Evolutionary conservation across 257 asterid species (phyloP).

Genomic region (Gentiana dahurica): DNA sequence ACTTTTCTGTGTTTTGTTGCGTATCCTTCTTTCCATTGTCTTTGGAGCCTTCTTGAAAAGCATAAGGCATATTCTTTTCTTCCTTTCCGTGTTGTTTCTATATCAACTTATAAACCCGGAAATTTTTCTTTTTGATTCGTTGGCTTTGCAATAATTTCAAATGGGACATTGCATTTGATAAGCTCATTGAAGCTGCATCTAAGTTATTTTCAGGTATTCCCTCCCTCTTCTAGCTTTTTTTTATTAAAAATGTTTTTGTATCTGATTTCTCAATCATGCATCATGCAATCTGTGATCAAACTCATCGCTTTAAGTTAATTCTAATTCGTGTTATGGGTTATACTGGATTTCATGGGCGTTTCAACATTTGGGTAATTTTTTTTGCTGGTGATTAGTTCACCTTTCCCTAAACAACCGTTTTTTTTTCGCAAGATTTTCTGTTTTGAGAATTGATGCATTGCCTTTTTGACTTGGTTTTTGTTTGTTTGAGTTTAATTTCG

Average conservation of each 20-base stretch:
- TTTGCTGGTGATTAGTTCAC: no score
- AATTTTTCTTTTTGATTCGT: conserved; percentile 4
- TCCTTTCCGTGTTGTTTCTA: conserved; percentile 6
- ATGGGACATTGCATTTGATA: conserved; percentile 17
- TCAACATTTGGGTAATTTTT: no score
- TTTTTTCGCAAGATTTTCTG: no score
- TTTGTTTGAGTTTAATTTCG: no score
- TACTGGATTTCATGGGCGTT: no score
- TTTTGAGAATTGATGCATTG: no score
- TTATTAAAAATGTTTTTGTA: neutral
- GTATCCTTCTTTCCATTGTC: neutral
- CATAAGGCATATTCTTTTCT: conserved; percentile 39
- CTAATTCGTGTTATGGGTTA: no score
- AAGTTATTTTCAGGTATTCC: conserved; percentile 24
- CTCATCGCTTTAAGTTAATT: no score
- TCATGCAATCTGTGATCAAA: no score
- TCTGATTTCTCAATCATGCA: neutral
- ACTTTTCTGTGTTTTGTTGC: neutral
- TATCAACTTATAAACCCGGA: conserved; percentile 18
- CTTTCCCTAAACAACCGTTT: no score
- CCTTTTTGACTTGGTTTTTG: no score
- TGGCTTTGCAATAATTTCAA: conserved; percentile 9
- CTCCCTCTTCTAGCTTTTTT: neutral
- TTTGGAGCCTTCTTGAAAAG: conserved; percentile 20
- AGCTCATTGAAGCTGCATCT: conserved; percentile 5